These are phyloP conservation scores for Ceraceosorus bombacis DNA, from an alignment of 1,284 basidiomycete species.

Conservation along the genomic window DNA sequence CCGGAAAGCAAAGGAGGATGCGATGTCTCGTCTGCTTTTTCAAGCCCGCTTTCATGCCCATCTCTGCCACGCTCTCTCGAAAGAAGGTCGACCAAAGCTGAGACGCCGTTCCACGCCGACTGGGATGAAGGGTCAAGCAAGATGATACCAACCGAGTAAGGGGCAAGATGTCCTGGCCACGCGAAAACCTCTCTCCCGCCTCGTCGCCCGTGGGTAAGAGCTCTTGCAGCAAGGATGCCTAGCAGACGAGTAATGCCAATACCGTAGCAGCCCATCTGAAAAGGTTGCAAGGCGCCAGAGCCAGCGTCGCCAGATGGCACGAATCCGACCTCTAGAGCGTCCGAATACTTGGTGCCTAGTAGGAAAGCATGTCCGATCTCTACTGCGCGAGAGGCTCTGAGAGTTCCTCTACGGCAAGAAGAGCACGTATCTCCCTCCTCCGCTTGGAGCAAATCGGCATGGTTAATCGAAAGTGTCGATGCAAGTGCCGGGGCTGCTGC, in stretches of 20 bases:
- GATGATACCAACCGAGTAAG: conserved; percentile 2
- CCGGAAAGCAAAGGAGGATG: background rate
- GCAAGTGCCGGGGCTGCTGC: no score
- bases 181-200: background rate
- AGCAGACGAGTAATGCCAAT: conserved; percentile 48
- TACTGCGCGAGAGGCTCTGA: conserved; percentile 37
- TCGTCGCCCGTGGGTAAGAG: background rate
- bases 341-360: conserved; percentile 46
- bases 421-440: conserved; percentile 35
- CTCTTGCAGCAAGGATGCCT: conserved; percentile 41
- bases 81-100: conserved; percentile 2
- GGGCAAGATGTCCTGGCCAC: conserved; percentile 4
- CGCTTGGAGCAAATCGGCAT: conserved; percentile 23
- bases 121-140: background rate
- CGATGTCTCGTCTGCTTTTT: conserved; percentile 3
- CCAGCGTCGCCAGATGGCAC: conserved; percentile 1
- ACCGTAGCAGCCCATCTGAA: conserved; percentile 50
- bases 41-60: conserved; percentile 7
- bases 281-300: background rate
- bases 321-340: conserved; percentile 35
- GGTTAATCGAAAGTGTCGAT: background rate
- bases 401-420: conserved; percentile 10
- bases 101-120: background rate
- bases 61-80: background rate
- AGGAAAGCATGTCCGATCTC: conserved; percentile 50